Evolutionary conservation across 768 basidiomycete genomes (phyloP).

Genomic region (Pisolithus marmoratus): DNA sequence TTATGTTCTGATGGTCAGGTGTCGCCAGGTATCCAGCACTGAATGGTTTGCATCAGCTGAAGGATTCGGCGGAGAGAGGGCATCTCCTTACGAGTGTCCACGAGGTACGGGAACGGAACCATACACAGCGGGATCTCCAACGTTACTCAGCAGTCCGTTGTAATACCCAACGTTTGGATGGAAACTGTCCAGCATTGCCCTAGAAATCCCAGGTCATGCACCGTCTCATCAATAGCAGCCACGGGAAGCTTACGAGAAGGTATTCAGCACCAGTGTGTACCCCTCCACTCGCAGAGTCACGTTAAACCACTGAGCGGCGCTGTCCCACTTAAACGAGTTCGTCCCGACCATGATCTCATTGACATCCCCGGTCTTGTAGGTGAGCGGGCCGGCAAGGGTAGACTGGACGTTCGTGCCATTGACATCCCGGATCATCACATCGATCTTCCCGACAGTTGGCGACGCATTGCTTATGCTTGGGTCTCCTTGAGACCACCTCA

Average conservation of each 20-base stretch:
- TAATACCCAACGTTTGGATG: slow-evolving; percentile 10
- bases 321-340: slow-evolving; percentile 9
- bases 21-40: slow-evolving; percentile 5
- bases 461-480: neutral
- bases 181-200: slow-evolving; percentile 8
- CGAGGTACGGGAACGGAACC: slow-evolving; percentile 10
- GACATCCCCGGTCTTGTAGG: neutral
- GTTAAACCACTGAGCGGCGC: slow-evolving; percentile 10
- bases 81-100: slow-evolving; percentile 8
- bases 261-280: slow-evolving; percentile 6
- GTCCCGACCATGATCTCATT: slow-evolving; percentile 7
- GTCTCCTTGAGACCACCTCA: slow-evolving; percentile 11
- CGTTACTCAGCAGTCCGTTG: slow-evolving; percentile 8
- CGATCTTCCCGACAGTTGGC: slow-evolving; percentile 4
- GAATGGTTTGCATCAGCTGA: neutral
- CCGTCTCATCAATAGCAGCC: neutral
- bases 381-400: neutral
- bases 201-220: neutral
- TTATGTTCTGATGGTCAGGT: neutral
- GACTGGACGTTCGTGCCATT: slow-evolving; percentile 7
- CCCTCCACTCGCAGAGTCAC: slow-evolving; percentile 4
- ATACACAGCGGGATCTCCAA: slow-evolving; percentile 3
- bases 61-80: neutral
- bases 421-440: slow-evolving; percentile 2
- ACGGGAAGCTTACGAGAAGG: slow-evolving; percentile 7